Evolutionary conservation across 176 grass and related monocot genomes (phyloP), one percentile per base, ranked within the genome.

Genomic region (Ensete ventricosum): DNA sequence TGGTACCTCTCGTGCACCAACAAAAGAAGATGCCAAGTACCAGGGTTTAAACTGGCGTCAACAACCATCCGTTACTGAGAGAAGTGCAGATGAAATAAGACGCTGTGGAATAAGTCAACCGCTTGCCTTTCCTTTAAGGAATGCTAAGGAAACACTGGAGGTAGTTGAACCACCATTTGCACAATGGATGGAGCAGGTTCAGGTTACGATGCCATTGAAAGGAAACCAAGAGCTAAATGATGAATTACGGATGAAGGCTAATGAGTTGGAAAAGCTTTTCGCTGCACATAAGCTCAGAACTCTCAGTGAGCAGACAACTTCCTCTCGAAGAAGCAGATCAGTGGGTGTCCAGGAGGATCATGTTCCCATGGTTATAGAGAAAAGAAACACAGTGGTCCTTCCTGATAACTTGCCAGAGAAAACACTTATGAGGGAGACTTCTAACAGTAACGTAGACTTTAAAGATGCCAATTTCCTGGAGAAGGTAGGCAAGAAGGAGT

Each of bases 221-320:
- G 91, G 90, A 66, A 91, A 81, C 82, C 89, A 91, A 84, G 84
- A 88, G 83, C 79, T 72, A 55, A 84, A 95, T 78, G 88, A 86
- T 78, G 88, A 91, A 81, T 78, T 93, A 52, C 88, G 93, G 84
- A 91, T 86, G 81, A 99, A 95, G 52, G 96, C 96, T 65, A 89
- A 91, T 75, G 96, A 95, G 67, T 82, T 99, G 82, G 91, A 99
- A 82, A 99, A 95, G 76, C 79, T 95, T 75, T 99, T 91, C 84
- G 91, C 91, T 78, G 91, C 86, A 51, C 91, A 94, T 71, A 94
- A 99, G 80, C 79, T 89, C 58, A 83, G 85, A 67, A 73, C 67
- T 76, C 71, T 77, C 16, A 83, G 27, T 77, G 85, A 87, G 55
- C 81, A 80, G 58, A 79, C 75, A 67, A 76, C 84, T 73, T 91